Percentiles rank a stretch among this genome's conserved stretches.
Evolutionary conservation across 768 basidiomycete species (phyloP).

Genomic region (Psilocybe tampanensis): DNA sequence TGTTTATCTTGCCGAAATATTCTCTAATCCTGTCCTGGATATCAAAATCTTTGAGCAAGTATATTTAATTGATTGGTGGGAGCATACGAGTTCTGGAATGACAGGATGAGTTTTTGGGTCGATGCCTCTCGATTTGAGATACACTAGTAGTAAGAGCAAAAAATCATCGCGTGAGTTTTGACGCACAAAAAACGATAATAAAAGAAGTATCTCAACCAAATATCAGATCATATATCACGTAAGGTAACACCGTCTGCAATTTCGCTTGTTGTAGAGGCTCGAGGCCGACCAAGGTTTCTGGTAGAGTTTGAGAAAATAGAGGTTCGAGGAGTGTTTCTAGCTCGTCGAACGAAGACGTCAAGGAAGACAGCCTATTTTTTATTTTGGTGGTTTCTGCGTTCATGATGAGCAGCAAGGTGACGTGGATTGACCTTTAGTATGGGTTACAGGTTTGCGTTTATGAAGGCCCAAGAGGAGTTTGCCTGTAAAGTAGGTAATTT

Average conservation of each 20-base stretch:
- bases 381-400: slow-evolving; percentile 48
- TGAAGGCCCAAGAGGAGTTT: background rate
- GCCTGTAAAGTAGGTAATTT: slow-evolving; percentile 1
- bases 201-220: slow-evolving; percentile 72
- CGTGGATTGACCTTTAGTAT: background rate
- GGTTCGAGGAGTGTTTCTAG: slow-evolving; percentile 71
- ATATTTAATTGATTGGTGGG: background rate
- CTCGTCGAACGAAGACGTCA: slow-evolving; percentile 63
- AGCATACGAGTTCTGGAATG: slow-evolving; percentile 65
- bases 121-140: slow-evolving; percentile 77
- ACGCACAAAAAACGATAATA: background rate
- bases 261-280: slow-evolving; percentile 83
- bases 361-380: slow-evolving; percentile 48
- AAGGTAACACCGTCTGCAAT: slow-evolving; percentile 77
- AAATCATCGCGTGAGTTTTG: slow-evolving; percentile 4
- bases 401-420: slow-evolving; percentile 31
- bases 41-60: background rate
- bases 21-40: slow-evolving; percentile 70
- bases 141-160: slow-evolving; percentile 55
- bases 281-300: slow-evolving; percentile 63
- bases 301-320: slow-evolving; percentile 66
- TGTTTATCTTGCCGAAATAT: slow-evolving; percentile 83
- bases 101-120: slow-evolving; percentile 82
- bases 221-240: slow-evolving; percentile 82
- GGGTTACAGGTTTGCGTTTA: background rate